phyloP scores from a whole-genome alignment of 139 green algal genomes.

The Picochlorum sp. region DNA sequence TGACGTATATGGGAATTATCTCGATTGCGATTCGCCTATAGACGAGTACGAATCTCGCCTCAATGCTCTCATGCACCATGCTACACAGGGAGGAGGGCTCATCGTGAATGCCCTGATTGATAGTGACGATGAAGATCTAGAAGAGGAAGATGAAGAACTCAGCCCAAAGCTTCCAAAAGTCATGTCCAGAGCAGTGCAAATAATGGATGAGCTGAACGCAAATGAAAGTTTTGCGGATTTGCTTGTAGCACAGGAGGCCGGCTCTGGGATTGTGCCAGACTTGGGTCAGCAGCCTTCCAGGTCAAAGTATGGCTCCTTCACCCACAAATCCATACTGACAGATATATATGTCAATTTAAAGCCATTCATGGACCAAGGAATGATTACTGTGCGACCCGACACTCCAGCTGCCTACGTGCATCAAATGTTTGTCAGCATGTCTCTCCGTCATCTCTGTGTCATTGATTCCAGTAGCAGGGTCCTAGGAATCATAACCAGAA shows the following conservation, averaged over 20 bases:
- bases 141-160: neutral
- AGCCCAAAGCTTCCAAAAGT: neutral
- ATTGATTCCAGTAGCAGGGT: constrained; percentile 55
- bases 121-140: neutral
- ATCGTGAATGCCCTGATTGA: constrained; percentile 3
- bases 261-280: no score
- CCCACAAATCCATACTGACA: neutral
- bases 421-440: constrained; percentile 71
- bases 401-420: constrained; percentile 20
- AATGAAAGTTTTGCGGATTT: neutral
- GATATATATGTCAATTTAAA: constrained; percentile 62
- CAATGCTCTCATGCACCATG: constrained; percentile 8
- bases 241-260: neutral
- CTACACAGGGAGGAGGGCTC: neutral
- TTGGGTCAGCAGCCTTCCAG: neutral
- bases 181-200: neutral
- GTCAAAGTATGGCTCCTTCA: neutral
- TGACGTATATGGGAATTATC: constrained; percentile 11
- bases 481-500: constrained; percentile 85
- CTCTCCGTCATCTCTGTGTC: constrained; percentile 85
- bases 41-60: constrained; percentile 5
- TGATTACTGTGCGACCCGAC: constrained; percentile 41
- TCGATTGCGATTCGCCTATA: constrained; percentile 22
- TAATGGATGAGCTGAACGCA: constrained; percentile 2
- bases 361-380: constrained; percentile 67